Conservation (phyloP, 495 filamentous ascomycete genomes). For the Aspergillus taichungensis region DNA sequence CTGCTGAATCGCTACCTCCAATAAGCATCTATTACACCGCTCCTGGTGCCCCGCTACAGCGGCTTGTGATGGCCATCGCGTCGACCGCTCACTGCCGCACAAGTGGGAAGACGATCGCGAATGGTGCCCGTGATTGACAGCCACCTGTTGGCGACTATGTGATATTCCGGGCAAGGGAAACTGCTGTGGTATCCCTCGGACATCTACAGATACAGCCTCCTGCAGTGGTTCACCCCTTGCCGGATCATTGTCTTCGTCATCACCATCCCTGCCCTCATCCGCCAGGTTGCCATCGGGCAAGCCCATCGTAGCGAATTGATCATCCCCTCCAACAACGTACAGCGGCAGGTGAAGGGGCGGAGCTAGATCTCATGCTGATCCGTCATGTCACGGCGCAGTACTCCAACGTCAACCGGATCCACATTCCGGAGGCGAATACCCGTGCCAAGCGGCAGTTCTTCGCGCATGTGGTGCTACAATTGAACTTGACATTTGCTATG, state of each 20-base stretch:
- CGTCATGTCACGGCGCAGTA: conserved; percentile 30
- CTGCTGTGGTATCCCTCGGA: conserved; percentile 19
- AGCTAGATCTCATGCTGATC: conserved; percentile 24
- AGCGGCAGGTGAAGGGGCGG: conserved; percentile 28
- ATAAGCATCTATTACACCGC: too few species aligned
- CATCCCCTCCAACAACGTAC: conserved; percentile 32
- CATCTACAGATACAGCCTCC: conserved; percentile 19
- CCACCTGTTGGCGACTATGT: conserved; percentile 19
- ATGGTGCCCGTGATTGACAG: conserved; percentile 17
- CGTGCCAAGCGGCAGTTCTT: conserved; percentile 31
- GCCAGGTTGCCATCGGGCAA: conserved; percentile 32
- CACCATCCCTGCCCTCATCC: conserved; percentile 39
- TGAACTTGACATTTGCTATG: conserved; percentile 21
- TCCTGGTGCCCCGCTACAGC: too few species aligned
- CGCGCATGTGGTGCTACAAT: conserved; percentile 22
- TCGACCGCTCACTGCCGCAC: conserved; percentile 1
- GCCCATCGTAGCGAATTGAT: conserved; percentile 32
- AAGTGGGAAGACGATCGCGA: conserved; percentile 20
- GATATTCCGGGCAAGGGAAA: conserved; percentile 20
- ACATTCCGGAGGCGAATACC: conserved; percentile 33
- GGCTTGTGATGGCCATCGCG: too few species aligned
- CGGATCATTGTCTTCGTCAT: conserved; percentile 26
- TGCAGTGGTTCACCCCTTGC: conserved; percentile 28
- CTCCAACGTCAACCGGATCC: conserved; percentile 28
- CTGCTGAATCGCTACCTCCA: too few species aligned